These are phyloP conservation scores for Herpetomonas tarakana DNA, from an alignment of 208 protist species.

Conservation along the genomic window DNA sequence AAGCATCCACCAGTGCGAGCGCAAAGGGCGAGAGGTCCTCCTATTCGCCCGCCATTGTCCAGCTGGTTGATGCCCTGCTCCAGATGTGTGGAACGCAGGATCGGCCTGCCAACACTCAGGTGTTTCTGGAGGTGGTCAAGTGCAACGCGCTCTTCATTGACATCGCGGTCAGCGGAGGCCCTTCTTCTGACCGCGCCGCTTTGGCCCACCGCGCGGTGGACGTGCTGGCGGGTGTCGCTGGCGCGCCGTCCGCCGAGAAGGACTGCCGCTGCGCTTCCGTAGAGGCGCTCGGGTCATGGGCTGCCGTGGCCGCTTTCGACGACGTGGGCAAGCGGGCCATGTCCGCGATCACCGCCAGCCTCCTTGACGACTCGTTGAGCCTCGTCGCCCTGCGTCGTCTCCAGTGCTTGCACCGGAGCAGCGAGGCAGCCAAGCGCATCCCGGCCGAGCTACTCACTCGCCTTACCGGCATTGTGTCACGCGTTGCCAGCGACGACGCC, in stretches of 20 bases:
- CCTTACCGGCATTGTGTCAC: too few species aligned
- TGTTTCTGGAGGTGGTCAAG: not conserved
- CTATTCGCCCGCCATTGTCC: not conserved
- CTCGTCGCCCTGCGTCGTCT: not conserved
- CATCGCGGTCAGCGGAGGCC: not conserved
- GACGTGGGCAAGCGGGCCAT: not conserved
- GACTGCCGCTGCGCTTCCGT: not conserved
- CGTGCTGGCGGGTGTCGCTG: not conserved
- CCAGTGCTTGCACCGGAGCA: not conserved
- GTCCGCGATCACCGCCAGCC: not conserved
- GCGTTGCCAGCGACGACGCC: not conserved
- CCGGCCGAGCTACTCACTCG: too few species aligned
- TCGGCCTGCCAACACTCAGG: not conserved
- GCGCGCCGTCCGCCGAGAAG: not conserved
- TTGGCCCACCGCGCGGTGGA: not conserved
- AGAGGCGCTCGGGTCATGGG: not conserved
- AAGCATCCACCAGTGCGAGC: not conserved
- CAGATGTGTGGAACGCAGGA: not conserved
- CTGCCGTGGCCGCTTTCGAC: not conserved
- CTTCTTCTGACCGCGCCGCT: not conserved
- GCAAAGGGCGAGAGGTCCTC: not conserved
- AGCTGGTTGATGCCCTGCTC: not conserved
- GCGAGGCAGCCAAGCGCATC: not conserved
- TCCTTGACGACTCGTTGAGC: not conserved
- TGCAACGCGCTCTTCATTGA: not conserved